Percentiles rank a stretch among this genome's conserved stretches.
phyloP scores from a whole-genome alignment of 2,329 filamentous ascomycete genomes.

The Fonsecaea multimorphosa region DNA sequence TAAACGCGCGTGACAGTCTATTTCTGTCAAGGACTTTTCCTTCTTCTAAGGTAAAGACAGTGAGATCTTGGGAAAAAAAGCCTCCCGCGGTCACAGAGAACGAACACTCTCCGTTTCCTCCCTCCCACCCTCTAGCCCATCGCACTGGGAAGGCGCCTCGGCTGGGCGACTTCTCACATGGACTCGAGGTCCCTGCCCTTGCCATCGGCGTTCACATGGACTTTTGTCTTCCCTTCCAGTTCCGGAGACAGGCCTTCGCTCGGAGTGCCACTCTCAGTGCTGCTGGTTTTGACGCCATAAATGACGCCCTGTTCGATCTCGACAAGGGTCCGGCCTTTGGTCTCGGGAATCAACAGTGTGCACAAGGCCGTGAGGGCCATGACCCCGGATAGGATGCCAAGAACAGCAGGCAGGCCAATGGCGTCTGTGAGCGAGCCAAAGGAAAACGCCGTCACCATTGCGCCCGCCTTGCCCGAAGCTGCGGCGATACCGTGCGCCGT shows the following conservation, averaged over 20 bases:
- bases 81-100: neutral
- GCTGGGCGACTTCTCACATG: neutral
- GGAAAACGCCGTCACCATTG: slow-evolving; percentile 47
- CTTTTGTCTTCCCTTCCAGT: slow-evolving; percentile 4
- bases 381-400: slow-evolving; percentile 40
- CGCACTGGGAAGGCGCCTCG: no score
- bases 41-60: neutral
- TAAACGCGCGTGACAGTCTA: neutral
- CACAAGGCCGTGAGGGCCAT: slow-evolving; percentile 39
- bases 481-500: slow-evolving; percentile 69
- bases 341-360: slow-evolving; percentile 42
- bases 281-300: slow-evolving; percentile 13
- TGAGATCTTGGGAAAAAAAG: neutral
- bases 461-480: slow-evolving; percentile 65
- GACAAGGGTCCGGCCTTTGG: slow-evolving; percentile 41
- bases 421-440: slow-evolving; percentile 40
- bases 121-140: neutral
- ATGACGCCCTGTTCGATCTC: slow-evolving; percentile 35
- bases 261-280: neutral
- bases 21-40: neutral
- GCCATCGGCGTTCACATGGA: slow-evolving; percentile 1
- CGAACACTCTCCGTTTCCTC: neutral
- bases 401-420: slow-evolving; percentile 37
- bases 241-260: neutral
- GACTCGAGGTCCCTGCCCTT: slow-evolving; percentile 8